These are phyloP conservation scores for Lactifluus piperatus DNA, from an alignment of 768 basidiomycete species.

Conservation along the genomic window DNA sequence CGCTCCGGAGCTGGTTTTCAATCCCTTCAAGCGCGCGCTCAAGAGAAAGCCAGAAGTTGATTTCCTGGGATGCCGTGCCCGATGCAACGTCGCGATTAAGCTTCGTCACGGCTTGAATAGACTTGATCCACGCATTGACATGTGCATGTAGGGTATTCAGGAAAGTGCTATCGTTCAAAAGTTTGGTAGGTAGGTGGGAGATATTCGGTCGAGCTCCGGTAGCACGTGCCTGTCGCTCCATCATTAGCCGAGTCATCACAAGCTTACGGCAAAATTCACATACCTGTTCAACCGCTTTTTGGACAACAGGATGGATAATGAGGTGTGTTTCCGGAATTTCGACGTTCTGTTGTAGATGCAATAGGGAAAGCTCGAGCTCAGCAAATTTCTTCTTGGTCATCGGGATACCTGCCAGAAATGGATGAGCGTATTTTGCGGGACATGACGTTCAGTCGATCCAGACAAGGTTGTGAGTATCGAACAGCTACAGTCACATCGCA, in stretches of 20 bases:
- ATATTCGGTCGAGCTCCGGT: conserved; percentile 58
- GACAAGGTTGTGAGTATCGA: background rate
- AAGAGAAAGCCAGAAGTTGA: conserved; percentile 97
- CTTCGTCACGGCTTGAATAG: conserved; percentile 94
- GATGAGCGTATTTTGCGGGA: background rate
- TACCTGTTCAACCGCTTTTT: conserved; percentile 71
- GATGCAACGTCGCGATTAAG: conserved; percentile 88
- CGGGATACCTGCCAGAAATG: conserved; percentile 56
- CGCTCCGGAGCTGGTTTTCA: conserved; percentile 82
- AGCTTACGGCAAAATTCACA: background rate
- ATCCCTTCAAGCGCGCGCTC: conserved; percentile 92
- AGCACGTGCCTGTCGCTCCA: conserved; percentile 33
- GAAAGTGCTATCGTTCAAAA: conserved; percentile 82
- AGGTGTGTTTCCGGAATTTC: conserved; percentile 97
- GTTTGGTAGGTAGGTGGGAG: conserved; percentile 61
- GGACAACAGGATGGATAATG: conserved; percentile 83
- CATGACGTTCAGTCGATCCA: background rate
- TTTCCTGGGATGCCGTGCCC: conserved; percentile 96
- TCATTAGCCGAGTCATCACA: background rate
- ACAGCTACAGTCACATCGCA: background rate
- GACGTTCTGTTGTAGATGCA: conserved; percentile 97
- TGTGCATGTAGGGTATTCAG: conserved; percentile 89
- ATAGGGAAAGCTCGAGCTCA: conserved; percentile 86
- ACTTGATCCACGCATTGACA: conserved; percentile 97
- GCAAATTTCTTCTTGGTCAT: conserved; percentile 99